phyloP scores from a whole-genome alignment of 2,329 filamentous ascomycete genomes.

The Plenodomus biglobosus region DNA sequence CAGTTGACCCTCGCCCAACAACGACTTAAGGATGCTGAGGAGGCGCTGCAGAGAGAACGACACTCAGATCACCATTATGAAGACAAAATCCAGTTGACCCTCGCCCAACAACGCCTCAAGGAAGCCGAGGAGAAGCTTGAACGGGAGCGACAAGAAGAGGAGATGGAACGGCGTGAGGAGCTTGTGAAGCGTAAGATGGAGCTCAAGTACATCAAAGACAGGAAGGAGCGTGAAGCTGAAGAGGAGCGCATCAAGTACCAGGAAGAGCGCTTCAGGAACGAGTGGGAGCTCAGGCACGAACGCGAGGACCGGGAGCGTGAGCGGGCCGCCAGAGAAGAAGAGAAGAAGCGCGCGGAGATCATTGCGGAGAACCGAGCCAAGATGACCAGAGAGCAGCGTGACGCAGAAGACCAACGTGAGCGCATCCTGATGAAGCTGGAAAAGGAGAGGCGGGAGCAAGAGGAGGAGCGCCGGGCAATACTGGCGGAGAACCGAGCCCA shows the following conservation, averaged over 20 bases:
- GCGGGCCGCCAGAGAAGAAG: conserved; percentile 43
- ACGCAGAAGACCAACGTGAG: conserved; percentile 27
- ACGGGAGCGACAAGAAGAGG: conserved; percentile 39
- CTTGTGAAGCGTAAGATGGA: conserved; percentile 38
- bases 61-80: conserved; percentile 26
- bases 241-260: conserved; percentile 27
- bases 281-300: conserved; percentile 36
- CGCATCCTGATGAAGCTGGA: conserved; percentile 4
- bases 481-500: conserved; percentile 29
- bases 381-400: conserved; percentile 42
- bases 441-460: conserved; percentile 15
- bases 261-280: conserved; percentile 36
- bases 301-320: conserved; percentile 40
- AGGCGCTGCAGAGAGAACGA: conserved; percentile 7
- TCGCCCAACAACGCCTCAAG: conserved; percentile 38
- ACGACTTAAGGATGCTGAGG: conserved; percentile 21
- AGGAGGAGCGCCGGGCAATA: conserved; percentile 24
- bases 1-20: conserved; percentile 41
- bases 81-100: conserved; percentile 40
- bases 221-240: conserved; percentile 34
- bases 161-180: conserved; percentile 43
- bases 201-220: conserved; percentile 42
- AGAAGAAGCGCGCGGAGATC: conserved; percentile 45
- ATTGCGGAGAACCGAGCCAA: conserved; percentile 45
- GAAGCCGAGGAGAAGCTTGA: conserved; percentile 42